phyloP scores from a whole-genome alignment of 192 early-diverging fungal genomes.

The Podila horticola region DNA sequence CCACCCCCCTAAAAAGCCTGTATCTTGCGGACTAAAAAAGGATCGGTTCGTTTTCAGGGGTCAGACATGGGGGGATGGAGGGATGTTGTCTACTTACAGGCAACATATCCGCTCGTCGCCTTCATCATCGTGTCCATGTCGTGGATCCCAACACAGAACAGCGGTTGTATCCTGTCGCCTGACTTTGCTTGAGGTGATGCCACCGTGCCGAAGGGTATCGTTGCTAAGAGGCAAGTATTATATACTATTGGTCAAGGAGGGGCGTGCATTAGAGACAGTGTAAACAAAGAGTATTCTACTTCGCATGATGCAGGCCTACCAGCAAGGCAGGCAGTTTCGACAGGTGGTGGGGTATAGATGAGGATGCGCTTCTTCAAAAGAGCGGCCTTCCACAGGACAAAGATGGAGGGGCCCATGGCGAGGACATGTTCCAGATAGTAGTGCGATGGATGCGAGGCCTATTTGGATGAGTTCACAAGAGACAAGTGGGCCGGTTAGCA shows the following conservation, averaged over 20 bases:
- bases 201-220: slow-evolving; percentile 36
- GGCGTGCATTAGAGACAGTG: background rate
- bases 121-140: slow-evolving; percentile 54
- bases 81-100: slow-evolving; percentile 48
- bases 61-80: too few species aligned
- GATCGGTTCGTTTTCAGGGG: too few species aligned
- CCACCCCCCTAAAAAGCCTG: too few species aligned
- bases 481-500: background rate
- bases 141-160: slow-evolving; percentile 61
- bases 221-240: slow-evolving; percentile 56
- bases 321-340: slow-evolving; percentile 56
- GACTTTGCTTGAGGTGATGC: slow-evolving; percentile 7
- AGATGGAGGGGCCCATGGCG: slow-evolving; percentile 60
- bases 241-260: slow-evolving; percentile 44
- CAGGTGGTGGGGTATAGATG: slow-evolving; percentile 57
- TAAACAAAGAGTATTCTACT: background rate
- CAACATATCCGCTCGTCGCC: slow-evolving; percentile 53
- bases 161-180: slow-evolving; percentile 33
- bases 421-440: slow-evolving; percentile 56
- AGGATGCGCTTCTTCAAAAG: slow-evolving; percentile 61
- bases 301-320: slow-evolving; percentile 30
- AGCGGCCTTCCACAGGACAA: slow-evolving; percentile 63
- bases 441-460: slow-evolving; percentile 54
- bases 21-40: background rate
- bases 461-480: background rate